Evolutionary conservation across 306 rosid genomes (phyloP), one percentile per base, ranked within the genome.

Genomic region (Cicer cuneatum): DNA sequence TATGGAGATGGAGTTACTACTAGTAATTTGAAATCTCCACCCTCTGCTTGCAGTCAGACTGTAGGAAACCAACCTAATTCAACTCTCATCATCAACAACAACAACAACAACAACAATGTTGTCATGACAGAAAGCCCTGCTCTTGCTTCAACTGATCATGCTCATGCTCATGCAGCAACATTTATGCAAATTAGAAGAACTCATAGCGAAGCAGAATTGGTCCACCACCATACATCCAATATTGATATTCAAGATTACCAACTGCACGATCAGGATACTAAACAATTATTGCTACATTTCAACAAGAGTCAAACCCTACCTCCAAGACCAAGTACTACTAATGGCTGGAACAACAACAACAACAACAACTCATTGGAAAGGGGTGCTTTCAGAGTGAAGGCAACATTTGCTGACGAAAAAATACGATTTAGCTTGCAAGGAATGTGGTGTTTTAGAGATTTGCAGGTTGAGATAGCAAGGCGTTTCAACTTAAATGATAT

Each of bases 381-480:
- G 21, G 80, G 71, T 35, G 81, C 81, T 49, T 72, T 83, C 7
- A 73, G 84, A 46, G 92, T 87, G 14, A 90, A 90, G 65, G 89
- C 85, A 11, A 87, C 87, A 38, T 79, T 86, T 40, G 87, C 82
- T 6, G 87, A 87, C 21, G 88, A 85, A 42, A 87, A 89, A 14
- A 86, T 80, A 7, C 21, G 86, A 16, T 86, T 86, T 54, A 86
- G 86, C 80, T 37, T 84, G 85, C 89, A 71, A 47, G 70, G 80
- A 21, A 66, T 68, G 7, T 86, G 84, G 84, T 71, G 85, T 0
- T 81, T 81, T 47, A 69, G 81, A 48, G 88, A 85, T 40, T 56
- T 86, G 70, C 80, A 85, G 85, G 53, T 78, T 1, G 93, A 88
- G 88, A 85, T 90, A 3, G 83, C 83, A 29, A 85, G 88, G 40